A percentile compares a stretch with the other conserved stretches of the same genome.
Evolutionary conservation across 768 basidiomycete species (phyloP).

Genomic region (Boletus barrowsii): DNA sequence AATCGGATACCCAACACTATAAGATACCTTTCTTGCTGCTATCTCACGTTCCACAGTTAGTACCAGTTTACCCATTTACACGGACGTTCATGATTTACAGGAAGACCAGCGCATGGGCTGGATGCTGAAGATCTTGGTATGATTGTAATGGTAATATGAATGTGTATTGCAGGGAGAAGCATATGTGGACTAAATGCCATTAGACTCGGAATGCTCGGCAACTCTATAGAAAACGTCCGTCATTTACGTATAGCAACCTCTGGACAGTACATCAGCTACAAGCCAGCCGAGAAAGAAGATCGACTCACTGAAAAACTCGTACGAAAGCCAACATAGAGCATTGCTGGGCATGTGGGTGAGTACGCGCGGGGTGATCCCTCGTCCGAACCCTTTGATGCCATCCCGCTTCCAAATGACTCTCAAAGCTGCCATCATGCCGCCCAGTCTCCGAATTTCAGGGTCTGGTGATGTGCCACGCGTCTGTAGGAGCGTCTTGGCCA

Average conservation of each 20-base stretch:
- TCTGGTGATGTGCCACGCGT: slow-evolving; percentile 91
- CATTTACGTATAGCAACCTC: slow-evolving; percentile 62
- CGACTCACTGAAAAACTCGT: slow-evolving; percentile 95
- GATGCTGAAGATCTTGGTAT: neutral
- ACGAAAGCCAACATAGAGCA: slow-evolving; percentile 95
- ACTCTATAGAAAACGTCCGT: slow-evolving; percentile 21
- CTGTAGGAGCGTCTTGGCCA: slow-evolving; percentile 95
- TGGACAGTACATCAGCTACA: slow-evolving; percentile 29
- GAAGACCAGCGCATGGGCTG: neutral
- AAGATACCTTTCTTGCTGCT: slow-evolving; percentile 3
- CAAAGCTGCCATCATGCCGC: slow-evolving; percentile 86
- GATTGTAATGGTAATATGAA: slow-evolving; percentile 11
- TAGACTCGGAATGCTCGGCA: slow-evolving; percentile 1
- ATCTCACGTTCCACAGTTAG: neutral
- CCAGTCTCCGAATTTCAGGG: slow-evolving; percentile 74
- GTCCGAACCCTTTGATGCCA: slow-evolving; percentile 78
- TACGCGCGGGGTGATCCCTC: slow-evolving; percentile 89
- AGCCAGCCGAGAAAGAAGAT: neutral
- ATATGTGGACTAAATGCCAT: slow-evolving; percentile 3
- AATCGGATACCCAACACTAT: slow-evolving; percentile 3
- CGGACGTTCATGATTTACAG: neutral
- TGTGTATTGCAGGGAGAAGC: slow-evolving; percentile 13
- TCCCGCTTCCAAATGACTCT: slow-evolving; percentile 85
- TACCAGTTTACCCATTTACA: neutral
- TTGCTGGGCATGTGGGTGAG: slow-evolving; percentile 96